Evolutionary conservation across 768 basidiomycete genomes (phyloP), one percentile per base, ranked within the genome.

Genomic region (Termitomyces eurrhizus): DNA sequence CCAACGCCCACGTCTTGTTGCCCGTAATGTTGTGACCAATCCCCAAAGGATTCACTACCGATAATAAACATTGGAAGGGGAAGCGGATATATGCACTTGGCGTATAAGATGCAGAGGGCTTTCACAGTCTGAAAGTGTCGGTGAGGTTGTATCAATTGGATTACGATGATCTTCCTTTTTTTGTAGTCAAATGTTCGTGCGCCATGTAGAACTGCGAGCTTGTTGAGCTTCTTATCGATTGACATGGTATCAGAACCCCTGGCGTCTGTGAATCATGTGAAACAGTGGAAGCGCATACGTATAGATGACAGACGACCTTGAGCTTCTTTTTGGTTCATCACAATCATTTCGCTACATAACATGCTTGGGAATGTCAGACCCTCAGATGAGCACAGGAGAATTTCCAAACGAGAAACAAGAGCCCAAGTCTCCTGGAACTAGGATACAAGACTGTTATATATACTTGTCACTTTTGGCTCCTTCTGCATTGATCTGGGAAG

Each of bases 41-140:
- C 5, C 39, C 49, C 21, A 39, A 29, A 32, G 49, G 45, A 35
- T 32, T 44, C 6, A 59, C 52, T 8, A 9, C 4, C 2, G 45
- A 59, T 39, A n/a, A 59, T 59, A 3, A 59, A 59, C 35, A 18
- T 24, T 35, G 58, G 44, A 32, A 52, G 52, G 11, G 44, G 44
- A 6, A 45, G 58, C 3, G 58, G 33, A 26, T 59, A 54, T 45
- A 8, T 59, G 35, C 46, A 53, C 44, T 24, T 59, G n/a, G 16
- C 45, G 6, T 59, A 45, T 36, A 42, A 59, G n/a, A 32, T 37
- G 32, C 41, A 59, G 58, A 59, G 18, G n/a, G 58, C 26, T 4
- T 53, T 48, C 24, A 33, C 35, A 29, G 41, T 58, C 37, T 58
- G 44, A 58, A 42, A 29, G 52, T 18, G 9, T 49, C 4, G 21